Evolutionary conservation across 2,329 filamentous ascomycete genomes (phyloP).

Genomic region (Fonsecaea pedrosoi): DNA sequence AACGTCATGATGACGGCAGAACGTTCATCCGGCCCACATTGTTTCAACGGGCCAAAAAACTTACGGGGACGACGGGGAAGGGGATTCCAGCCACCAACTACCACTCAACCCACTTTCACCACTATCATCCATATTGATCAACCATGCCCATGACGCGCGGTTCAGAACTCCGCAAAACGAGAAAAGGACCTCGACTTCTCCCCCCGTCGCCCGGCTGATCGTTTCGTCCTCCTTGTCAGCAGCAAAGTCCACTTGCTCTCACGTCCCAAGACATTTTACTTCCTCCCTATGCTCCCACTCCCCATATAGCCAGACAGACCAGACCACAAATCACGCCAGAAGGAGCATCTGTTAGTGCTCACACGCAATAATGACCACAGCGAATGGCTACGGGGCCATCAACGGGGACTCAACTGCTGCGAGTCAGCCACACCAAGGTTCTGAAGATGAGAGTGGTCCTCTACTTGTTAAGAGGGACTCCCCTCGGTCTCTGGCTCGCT

Average conservation of each 20-base stretch:
- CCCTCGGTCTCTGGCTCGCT: slow-evolving; percentile 4
- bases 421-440: slow-evolving; percentile 1
- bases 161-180: slow-evolving; percentile 14
- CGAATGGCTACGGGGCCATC: slow-evolving; percentile 29
- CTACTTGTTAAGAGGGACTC: slow-evolving; percentile 16
- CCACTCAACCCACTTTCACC: background rate
- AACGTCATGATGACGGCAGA: slow-evolving; percentile 25
- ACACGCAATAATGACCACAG: slow-evolving; percentile 22
- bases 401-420: slow-evolving; percentile 12
- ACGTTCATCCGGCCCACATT: slow-evolving; percentile 17
- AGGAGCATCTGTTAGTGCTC: slow-evolving; percentile 6
- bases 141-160: slow-evolving; percentile 14
- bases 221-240: slow-evolving; percentile 21
- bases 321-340: background rate
- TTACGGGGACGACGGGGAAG: background rate
- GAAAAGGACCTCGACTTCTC: background rate
- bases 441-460: slow-evolving; percentile 25
- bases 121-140: slow-evolving; percentile 17
- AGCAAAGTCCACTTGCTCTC: slow-evolving; percentile 1
- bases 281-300: background rate
- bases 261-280: background rate
- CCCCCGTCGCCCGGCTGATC: slow-evolving; percentile 25
- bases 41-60: background rate
- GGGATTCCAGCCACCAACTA: slow-evolving; percentile 10
- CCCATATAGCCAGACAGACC: background rate